A percentile compares a stretch with the other conserved stretches of the same genome.
Conservation (phyloP, 371 early-diverging fungal genomes). For the Blakeslea trispora region DNA sequence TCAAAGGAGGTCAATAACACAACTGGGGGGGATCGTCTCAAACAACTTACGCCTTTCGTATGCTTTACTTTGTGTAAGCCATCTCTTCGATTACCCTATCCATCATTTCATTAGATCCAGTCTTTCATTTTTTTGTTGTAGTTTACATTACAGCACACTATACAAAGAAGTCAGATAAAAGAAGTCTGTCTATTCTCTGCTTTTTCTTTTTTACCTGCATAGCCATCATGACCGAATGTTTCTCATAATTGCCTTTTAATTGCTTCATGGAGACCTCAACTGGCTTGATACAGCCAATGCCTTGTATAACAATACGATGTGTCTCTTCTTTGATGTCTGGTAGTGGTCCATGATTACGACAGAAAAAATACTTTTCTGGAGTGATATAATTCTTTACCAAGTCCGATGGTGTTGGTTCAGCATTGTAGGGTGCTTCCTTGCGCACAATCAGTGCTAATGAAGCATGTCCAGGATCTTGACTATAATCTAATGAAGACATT, state of each 20-base stretch:
- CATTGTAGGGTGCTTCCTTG: conserved; percentile 58
- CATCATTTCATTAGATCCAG: background rate
- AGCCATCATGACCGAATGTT: conserved; percentile 38
- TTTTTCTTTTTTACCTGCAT: conserved; percentile 40
- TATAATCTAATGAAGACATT: conserved; percentile 31
- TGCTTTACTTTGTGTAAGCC: conserved; percentile 77
- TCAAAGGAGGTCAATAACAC: too few relatives aligned
- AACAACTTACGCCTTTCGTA: conserved; percentile 69
- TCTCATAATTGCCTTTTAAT: conserved; percentile 39
- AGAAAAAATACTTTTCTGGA: conserved; percentile 55
- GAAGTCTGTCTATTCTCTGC: background rate
- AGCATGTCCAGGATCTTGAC: conserved; percentile 32
- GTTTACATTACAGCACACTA: conserved; percentile 33
- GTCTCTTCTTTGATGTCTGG: conserved; percentile 62
- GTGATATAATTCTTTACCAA: conserved; percentile 58
- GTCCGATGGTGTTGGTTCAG: conserved; percentile 52
- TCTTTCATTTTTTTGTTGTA: too few relatives aligned
- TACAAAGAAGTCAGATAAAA: background rate
- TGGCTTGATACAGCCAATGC: conserved; percentile 16
- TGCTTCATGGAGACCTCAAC: conserved; percentile 44
- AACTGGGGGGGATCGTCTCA: too few relatives aligned
- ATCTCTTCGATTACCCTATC: conserved; percentile 78
- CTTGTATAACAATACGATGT: conserved; percentile 47
- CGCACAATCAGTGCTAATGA: conserved; percentile 35
- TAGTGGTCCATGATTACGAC: conserved; percentile 87